These are phyloP conservation scores for Plectosphaerella sp. DNA, from an alignment of 2,329 filamentous ascomycete genomes.

Conservation along the genomic window DNA sequence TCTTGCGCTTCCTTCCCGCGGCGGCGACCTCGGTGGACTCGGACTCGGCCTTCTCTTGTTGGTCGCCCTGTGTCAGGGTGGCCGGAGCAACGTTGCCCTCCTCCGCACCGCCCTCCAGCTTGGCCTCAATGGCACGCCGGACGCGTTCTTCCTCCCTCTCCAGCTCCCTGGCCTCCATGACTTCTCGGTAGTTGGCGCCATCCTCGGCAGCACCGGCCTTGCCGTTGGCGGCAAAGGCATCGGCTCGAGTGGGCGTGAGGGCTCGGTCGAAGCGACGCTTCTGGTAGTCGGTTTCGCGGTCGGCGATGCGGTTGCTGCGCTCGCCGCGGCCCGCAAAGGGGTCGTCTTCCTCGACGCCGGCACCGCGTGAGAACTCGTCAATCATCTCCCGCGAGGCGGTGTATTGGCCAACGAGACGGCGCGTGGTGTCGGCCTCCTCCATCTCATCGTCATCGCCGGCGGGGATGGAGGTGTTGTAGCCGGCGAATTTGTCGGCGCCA, in stretches of 20 bases:
- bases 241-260: conserved; percentile 79
- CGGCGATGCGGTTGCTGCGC: conserved; percentile 84
- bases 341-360: conserved; percentile 87
- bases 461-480: conserved; percentile 87
- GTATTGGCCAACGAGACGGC: conserved; percentile 88
- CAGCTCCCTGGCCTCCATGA: conserved; percentile 86
- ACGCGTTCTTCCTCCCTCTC: conserved; percentile 93
- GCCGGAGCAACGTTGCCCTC: conserved; percentile 59
- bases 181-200: conserved; percentile 78
- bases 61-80: conserved; percentile 67
- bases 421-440: conserved; percentile 67
- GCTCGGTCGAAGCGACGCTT: conserved; percentile 88
- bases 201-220: conserved; percentile 64
- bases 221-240: conserved; percentile 76
- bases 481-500: conserved; percentile 75
- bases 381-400: conserved; percentile 90
- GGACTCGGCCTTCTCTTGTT: conserved; percentile 70
- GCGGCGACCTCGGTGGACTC: conserved; percentile 61
- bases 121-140: conserved; percentile 72
- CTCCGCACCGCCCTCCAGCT: conserved; percentile 55
- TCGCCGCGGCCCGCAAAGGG: conserved; percentile 77
- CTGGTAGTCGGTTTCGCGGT: conserved; percentile 96
- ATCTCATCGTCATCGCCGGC: conserved; percentile 73
- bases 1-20: conserved; percentile 76
- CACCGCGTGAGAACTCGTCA: conserved; percentile 84